A percentile compares a stretch with the other conserved stretches of the same genome.
Evolutionary conservation across 2,329 filamentous ascomycete genomes (phyloP).

Genomic region (Colletotrichum phormii): DNA sequence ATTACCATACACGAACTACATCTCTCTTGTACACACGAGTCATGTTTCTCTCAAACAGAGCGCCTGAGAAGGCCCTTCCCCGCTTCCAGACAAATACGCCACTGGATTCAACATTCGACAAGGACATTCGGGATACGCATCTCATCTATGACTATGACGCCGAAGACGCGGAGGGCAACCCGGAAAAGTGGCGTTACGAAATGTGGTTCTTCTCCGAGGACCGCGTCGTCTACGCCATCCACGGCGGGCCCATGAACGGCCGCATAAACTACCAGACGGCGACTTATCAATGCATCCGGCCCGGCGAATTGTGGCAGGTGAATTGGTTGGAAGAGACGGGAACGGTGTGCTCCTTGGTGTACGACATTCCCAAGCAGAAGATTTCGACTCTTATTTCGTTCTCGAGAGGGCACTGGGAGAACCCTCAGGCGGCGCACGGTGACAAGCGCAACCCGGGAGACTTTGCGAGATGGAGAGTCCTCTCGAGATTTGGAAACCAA

Average conservation of each 20-base stretch:
- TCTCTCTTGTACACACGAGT: slow-evolving; percentile 10
- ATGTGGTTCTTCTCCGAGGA: slow-evolving; percentile 69
- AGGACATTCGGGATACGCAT: slow-evolving; percentile 64
- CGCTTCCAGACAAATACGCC: slow-evolving; percentile 37
- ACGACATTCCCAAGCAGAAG: slow-evolving; percentile 60
- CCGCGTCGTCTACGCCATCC: slow-evolving; percentile 68
- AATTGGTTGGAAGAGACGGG: slow-evolving; percentile 73
- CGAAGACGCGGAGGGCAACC: slow-evolving; percentile 57
- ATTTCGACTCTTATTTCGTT: slow-evolving; percentile 66
- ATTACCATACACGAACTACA: neutral
- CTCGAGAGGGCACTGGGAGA: slow-evolving; percentile 67
- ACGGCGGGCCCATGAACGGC: slow-evolving; percentile 69
- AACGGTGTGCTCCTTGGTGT: slow-evolving; percentile 66
- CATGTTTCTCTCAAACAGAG: slow-evolving; percentile 35
- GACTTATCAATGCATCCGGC: slow-evolving; percentile 67
- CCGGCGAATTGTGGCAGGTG: slow-evolving; percentile 69
- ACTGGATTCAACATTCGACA: slow-evolving; percentile 52
- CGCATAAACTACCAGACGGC: slow-evolving; percentile 64
- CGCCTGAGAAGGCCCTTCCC: slow-evolving; percentile 28
- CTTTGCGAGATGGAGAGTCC: slow-evolving; percentile 61
- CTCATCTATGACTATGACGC: slow-evolving; percentile 69
- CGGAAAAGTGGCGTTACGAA: slow-evolving; percentile 71
- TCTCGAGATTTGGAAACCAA: slow-evolving; percentile 62
- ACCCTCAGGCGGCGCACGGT: slow-evolving; percentile 61
- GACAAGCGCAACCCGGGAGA: slow-evolving; percentile 65